A percentile compares a stretch with the other conserved stretches of the same genome.
phyloP scores from a whole-genome alignment of 2,329 filamentous ascomycete species.

The Ilyonectria sp. region DNA sequence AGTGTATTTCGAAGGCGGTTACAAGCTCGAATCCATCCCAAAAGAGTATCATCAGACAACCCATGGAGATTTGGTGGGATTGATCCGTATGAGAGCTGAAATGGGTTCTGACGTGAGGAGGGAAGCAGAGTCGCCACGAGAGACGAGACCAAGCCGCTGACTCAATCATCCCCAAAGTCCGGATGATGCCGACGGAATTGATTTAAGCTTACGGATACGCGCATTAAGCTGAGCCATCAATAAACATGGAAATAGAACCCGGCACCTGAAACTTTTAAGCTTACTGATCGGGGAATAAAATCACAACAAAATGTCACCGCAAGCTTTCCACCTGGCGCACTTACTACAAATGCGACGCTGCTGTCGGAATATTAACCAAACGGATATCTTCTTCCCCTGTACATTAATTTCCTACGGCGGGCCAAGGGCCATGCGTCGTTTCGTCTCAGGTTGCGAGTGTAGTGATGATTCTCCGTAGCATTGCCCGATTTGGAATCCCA shows the following conservation, averaged over 20 bases:
- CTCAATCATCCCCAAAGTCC: too few relatives aligned
- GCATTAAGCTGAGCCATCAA: too few relatives aligned
- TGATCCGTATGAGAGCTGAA: conserved; percentile 20
- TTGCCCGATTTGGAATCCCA: not conserved
- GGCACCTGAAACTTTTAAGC: not conserved
- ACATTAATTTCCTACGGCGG: not conserved
- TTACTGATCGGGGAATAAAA: not conserved
- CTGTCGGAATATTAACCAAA: not conserved
- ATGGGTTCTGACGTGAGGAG: not conserved
- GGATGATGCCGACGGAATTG: too few relatives aligned
- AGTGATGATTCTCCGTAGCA: not conserved
- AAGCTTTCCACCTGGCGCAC: not conserved
- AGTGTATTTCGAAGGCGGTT: conserved; percentile 51
- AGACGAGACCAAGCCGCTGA: too few relatives aligned
- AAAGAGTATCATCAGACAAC: conserved; percentile 37
- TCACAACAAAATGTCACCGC: not conserved
- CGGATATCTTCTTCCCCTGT: not conserved
- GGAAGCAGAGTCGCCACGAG: too few relatives aligned
- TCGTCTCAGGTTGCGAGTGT: not conserved
- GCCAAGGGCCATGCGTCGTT: too few relatives aligned
- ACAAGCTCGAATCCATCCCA: conserved; percentile 47
- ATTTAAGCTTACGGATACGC: not conserved
- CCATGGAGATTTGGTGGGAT: conserved; percentile 33
- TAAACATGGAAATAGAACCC: too few relatives aligned
- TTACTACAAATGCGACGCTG: not conserved